Percentiles rank a stretch among this genome's conserved stretches.
Evolutionary conservation across 495 filamentous ascomycete species (phyloP).

Genomic region (Copromyces sp.): DNA sequence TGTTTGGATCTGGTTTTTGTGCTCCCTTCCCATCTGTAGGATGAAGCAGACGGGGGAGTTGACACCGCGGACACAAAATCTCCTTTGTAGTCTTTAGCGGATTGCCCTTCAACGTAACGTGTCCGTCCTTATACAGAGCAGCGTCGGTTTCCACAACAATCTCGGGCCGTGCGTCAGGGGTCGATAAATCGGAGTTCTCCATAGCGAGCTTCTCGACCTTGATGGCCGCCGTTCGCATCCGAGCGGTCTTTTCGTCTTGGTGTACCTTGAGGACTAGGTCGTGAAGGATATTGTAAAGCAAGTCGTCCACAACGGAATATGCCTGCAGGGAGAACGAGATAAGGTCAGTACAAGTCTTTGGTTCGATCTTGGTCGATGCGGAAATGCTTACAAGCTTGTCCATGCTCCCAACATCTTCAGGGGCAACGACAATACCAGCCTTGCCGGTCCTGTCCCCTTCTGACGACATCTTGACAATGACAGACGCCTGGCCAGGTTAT

Average conservation of each 20-base stretch:
- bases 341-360: background rate
- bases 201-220: conserved; percentile 56
- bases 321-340: conserved; percentile 22
- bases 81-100: conserved; percentile 63
- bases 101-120: conserved; percentile 63
- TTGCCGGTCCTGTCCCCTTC: conserved; percentile 29
- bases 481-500: background rate
- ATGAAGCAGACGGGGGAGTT: conserved; percentile 52
- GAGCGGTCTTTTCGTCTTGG: conserved; percentile 62
- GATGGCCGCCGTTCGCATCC: conserved; percentile 63
- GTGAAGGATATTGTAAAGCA: conserved; percentile 63
- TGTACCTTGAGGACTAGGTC: conserved; percentile 61
- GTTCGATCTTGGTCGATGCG: background rate
- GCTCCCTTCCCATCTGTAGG: conserved; percentile 52
- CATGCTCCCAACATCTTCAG: conserved; percentile 28
- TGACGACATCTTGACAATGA: conserved; percentile 25
- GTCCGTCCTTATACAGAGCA: conserved; percentile 62
- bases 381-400: conserved; percentile 35
- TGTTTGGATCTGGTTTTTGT: conserved; percentile 48
- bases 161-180: conserved; percentile 33
- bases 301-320: conserved; percentile 51
- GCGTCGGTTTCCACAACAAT: conserved; percentile 57
- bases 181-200: conserved; percentile 37
- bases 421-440: conserved; percentile 38
- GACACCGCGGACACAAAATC: conserved; percentile 56